A percentile compares a stretch with the other conserved stretches of the same genome.
Conservation (phyloP, 148 eudicot species). For the Vaccinium corymbosum region DNA sequence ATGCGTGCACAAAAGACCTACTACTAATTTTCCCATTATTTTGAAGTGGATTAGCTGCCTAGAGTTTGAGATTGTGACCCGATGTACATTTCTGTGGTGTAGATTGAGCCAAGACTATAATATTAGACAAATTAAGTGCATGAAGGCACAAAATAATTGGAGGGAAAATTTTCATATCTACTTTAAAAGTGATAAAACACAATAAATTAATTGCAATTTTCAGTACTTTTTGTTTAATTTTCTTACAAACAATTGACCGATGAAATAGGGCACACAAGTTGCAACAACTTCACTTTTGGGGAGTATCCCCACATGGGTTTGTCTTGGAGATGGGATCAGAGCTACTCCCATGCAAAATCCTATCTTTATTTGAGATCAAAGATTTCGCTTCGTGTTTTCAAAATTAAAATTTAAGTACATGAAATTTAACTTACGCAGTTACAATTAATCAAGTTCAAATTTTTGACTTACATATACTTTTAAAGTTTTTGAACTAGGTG, state of each 20-base stretch:
- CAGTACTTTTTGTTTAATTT: neutral
- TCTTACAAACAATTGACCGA: neutral
- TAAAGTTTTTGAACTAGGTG: no score
- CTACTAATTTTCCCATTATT: neutral
- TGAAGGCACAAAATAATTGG: neutral
- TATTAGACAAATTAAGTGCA: neutral
- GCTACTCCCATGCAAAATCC: neutral
- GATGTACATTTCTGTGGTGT: neutral
- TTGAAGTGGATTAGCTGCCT: neutral
- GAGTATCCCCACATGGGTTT: conserved; percentile 32
- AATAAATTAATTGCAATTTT: neutral
- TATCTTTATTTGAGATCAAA: neutral
- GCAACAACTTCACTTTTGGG: conserved; percentile 28
- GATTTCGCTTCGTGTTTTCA: neutral
- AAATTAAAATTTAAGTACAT: no score
- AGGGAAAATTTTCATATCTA: neutral
- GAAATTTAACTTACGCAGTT: no score
- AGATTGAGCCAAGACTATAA: neutral
- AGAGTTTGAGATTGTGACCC: conserved; percentile 7
- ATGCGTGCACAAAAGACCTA: neutral
- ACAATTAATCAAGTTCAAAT: no score
- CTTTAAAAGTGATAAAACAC: neutral
- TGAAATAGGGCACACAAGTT: conserved; percentile 4
- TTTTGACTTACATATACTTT: no score
- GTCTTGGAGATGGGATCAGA: conserved; percentile 18